Conservation (phyloP, 192 early-diverging fungal species). For the Gonapodya sp. region DNA sequence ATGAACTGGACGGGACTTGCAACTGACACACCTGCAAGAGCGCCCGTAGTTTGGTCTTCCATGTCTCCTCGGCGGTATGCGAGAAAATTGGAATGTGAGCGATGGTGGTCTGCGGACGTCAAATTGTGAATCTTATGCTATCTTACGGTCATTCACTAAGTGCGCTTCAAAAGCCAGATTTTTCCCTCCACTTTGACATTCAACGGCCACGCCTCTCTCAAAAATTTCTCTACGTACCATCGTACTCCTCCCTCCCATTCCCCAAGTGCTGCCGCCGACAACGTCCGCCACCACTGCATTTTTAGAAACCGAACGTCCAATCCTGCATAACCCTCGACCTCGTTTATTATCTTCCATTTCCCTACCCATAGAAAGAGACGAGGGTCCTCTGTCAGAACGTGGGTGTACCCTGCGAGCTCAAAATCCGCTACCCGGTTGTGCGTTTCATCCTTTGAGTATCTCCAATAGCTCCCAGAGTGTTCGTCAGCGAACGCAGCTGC, state of each 20-base stretch:
- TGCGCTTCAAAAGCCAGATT: neutral
- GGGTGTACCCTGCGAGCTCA: slow-evolving; percentile 32
- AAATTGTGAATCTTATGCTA: no score
- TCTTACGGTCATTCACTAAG: no score
- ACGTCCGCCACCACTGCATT: neutral
- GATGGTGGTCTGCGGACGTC: no score
- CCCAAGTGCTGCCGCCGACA: neutral
- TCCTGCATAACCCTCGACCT: slow-evolving; percentile 31
- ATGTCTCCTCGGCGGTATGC: neutral
- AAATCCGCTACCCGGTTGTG: slow-evolving; percentile 33
- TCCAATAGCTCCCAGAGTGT: no score
- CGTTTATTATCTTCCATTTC: slow-evolving; percentile 21
- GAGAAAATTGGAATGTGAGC: no score
- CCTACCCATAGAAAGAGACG: slow-evolving; percentile 15
- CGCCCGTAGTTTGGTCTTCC: neutral
- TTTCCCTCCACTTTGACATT: neutral
- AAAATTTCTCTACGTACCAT: neutral
- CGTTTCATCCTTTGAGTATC: slow-evolving; percentile 59
- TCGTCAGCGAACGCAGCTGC: slow-evolving; percentile 4
- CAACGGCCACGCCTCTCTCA: neutral
- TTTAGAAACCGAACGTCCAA: slow-evolving; percentile 1
- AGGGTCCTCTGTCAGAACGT: slow-evolving; percentile 36
- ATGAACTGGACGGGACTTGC: no score
- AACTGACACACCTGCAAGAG: neutral
- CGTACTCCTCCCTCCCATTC: neutral